phyloP scores from a whole-genome alignment of 805 yeast genomes.

The Lipomyces spencermartinsiae region DNA sequence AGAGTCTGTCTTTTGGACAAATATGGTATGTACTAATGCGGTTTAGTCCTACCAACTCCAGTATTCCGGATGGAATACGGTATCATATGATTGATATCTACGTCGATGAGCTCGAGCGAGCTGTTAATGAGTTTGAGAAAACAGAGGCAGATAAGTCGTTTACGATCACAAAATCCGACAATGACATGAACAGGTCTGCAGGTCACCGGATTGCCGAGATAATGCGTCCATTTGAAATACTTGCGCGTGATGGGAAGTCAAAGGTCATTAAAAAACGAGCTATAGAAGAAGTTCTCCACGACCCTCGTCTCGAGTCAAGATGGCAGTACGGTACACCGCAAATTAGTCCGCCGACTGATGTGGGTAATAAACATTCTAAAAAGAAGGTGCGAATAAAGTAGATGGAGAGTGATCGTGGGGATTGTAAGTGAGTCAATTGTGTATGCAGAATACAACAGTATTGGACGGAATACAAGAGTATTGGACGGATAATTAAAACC shows the following conservation, averaged over 20 bases:
- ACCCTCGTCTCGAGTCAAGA: conserved; percentile 70
- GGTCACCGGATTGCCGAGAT: conserved; percentile 50
- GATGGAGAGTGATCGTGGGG: neutral
- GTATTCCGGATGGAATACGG: conserved; percentile 76
- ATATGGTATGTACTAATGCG: neutral
- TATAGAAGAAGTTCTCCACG: conserved; percentile 68
- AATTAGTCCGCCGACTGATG: conserved; percentile 3
- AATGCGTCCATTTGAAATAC: conserved; percentile 63
- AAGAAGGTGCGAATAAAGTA: neutral
- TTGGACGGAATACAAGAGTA: too few relatives aligned
- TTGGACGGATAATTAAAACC: too few relatives aligned
- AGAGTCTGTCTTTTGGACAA: conserved; percentile 41
- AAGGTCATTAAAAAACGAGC: conserved; percentile 72
- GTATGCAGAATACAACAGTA: too few relatives aligned
- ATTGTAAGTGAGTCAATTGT: neutral
- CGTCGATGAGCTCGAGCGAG: conserved; percentile 80
- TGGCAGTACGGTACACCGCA: conserved; percentile 48
- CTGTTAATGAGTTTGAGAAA: conserved; percentile 45
- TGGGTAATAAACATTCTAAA: neutral
- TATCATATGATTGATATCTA: conserved; percentile 84
- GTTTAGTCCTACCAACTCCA: conserved; percentile 37
- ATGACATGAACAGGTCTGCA: conserved; percentile 45
- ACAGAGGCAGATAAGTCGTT: neutral
- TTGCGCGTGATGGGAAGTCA: conserved; percentile 56
- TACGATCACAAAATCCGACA: conserved; percentile 36